phyloP scores from a whole-genome alignment of 352 stramenopile genomes.

The Phytophthora megakarya region DNA sequence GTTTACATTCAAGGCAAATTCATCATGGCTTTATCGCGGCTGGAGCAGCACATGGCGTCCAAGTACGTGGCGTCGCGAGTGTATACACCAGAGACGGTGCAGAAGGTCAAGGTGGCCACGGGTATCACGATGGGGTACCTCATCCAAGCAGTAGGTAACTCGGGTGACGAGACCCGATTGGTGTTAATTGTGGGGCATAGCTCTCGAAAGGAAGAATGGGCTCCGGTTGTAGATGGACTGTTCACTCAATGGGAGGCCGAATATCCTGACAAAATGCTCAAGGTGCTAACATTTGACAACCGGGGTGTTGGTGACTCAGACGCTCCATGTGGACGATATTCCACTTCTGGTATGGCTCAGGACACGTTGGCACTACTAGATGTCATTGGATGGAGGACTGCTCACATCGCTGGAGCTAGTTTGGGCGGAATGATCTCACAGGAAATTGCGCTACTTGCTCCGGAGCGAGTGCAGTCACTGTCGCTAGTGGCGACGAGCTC shows the following conservation, averaged over 20 bases:
- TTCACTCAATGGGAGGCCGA: conserved; percentile 36
- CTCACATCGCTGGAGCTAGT: conserved; percentile 57
- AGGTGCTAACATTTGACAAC: conserved; percentile 67
- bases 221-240: conserved; percentile 33
- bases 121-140: conserved; percentile 56
- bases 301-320: conserved; percentile 56
- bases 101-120: conserved; percentile 40
- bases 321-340: conserved; percentile 56
- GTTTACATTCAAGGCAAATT: background rate
- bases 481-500: conserved; percentile 63
- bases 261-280: conserved; percentile 24
- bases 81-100: conserved; percentile 36
- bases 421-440: conserved; percentile 76
- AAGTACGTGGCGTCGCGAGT: conserved; percentile 32
- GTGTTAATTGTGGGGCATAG: conserved; percentile 56
- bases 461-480: conserved; percentile 55
- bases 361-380: conserved; percentile 62
- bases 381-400: conserved; percentile 47
- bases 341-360: conserved; percentile 58
- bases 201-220: conserved; percentile 53
- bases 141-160: conserved; percentile 40
- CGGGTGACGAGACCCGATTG: conserved; percentile 34
- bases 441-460: conserved; percentile 29
- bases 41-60: conserved; percentile 50
- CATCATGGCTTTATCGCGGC: conserved; percentile 4